A percentile compares a stretch with the other conserved stretches of the same genome.
Evolutionary conservation across 805 yeast genomes (phyloP).

Genomic region (Lipomyces lipofer): DNA sequence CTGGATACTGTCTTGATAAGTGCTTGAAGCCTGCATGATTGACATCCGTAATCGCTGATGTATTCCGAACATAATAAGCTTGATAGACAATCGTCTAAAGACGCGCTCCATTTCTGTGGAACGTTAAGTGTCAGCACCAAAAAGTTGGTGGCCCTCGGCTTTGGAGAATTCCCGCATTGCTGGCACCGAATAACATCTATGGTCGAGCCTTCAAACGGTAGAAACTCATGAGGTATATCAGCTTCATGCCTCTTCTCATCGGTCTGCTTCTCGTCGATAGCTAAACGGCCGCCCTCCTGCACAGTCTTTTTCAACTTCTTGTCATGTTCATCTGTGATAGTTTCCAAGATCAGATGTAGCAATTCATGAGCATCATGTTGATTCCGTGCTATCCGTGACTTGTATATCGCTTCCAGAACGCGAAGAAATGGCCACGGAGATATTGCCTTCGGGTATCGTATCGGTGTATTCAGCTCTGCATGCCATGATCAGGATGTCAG

Average conservation of each 20-base stretch:
- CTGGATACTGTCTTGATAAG: slow-evolving; percentile 4
- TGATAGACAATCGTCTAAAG: slow-evolving; percentile 55
- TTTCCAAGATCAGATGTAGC: slow-evolving; percentile 75
- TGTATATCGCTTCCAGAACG: slow-evolving; percentile 68
- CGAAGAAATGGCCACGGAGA: slow-evolving; percentile 80
- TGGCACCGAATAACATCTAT: slow-evolving; percentile 70
- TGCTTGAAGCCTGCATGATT: slow-evolving; percentile 57
- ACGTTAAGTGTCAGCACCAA: slow-evolving; percentile 72
- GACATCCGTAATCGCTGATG: slow-evolving; percentile 73
- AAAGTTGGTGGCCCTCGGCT: slow-evolving; percentile 59
- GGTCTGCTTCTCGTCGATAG: slow-evolving; percentile 14
- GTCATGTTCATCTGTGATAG: slow-evolving; percentile 65
- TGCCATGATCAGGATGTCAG: not conserved
- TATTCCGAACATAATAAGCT: slow-evolving; percentile 65
- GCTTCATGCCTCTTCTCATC: slow-evolving; percentile 12
- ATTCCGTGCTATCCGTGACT: slow-evolving; percentile 69
- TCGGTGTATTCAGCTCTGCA: slow-evolving; percentile 61
- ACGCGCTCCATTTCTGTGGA: slow-evolving; percentile 55
- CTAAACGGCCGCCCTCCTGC: slow-evolving; percentile 5
- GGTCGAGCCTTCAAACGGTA: slow-evolving; percentile 72
- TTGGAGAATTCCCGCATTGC: slow-evolving; percentile 62
- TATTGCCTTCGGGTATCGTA: slow-evolving; percentile 52
- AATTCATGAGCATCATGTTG: slow-evolving; percentile 98
- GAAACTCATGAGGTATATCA: slow-evolving; percentile 33
- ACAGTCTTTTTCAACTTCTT: slow-evolving; percentile 23